These are phyloP conservation scores for Adansonia grandidieri DNA, from an alignment of 441 rosid genomes.

Conservation along the genomic window DNA sequence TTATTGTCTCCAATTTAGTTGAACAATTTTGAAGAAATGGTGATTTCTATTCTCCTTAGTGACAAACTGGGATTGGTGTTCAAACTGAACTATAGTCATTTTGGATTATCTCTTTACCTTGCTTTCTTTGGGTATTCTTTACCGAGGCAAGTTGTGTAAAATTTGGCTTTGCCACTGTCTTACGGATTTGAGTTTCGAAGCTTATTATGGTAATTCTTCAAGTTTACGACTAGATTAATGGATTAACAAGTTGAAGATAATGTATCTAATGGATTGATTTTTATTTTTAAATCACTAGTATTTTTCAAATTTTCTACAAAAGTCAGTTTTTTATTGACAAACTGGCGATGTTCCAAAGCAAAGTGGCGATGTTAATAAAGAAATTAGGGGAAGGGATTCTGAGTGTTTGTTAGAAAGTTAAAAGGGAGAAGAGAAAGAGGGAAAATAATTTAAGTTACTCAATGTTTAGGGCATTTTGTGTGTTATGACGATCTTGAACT, in stretches of 20 bases:
- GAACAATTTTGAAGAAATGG: background rate
- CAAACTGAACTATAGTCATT: too few relatives aligned
- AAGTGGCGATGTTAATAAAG: background rate
- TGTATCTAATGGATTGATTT: background rate
- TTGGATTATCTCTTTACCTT: background rate
- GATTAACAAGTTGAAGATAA: background rate
- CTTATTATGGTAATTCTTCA: background rate
- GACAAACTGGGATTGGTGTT: background rate
- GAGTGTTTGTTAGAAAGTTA: background rate
- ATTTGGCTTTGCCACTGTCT: background rate
- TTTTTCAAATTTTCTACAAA: background rate
- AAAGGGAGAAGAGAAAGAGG: background rate
- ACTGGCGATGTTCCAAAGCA: background rate
- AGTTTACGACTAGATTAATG: background rate
- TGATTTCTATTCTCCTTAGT: background rate
- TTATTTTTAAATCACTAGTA: background rate
- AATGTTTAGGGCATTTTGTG: background rate
- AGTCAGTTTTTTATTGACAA: background rate
- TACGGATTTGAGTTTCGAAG: background rate
- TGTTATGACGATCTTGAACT: background rate
- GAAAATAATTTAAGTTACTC: background rate
- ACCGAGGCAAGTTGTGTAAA: background rate
- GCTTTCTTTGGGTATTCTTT: background rate
- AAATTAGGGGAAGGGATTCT: background rate
- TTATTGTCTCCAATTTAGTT: conserved; percentile 2